Conservation (phyloP, 129 eudicot species). For the Saussurea involucrata region DNA sequence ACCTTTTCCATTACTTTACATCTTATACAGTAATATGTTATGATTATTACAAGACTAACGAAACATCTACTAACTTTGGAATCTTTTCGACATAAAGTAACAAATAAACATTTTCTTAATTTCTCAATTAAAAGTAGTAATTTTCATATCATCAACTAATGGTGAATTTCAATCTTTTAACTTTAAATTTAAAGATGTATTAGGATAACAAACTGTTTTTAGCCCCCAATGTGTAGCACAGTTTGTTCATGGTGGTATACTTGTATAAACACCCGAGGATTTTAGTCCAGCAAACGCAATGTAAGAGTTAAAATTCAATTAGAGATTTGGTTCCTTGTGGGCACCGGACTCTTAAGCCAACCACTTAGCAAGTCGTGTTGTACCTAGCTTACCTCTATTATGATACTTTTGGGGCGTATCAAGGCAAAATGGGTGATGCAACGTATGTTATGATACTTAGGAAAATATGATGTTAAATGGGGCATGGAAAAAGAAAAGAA, state of each 20-base stretch:
- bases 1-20: neutral
- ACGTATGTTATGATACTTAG: no score
- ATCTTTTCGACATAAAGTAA: neutral
- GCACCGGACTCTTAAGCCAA: neutral
- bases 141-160: neutral
- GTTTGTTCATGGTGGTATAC: neutral
- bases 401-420: no score
- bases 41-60: neutral
- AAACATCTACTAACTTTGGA: neutral
- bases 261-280: neutral
- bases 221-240: neutral
- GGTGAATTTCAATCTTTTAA: neutral
- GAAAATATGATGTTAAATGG: slow-evolving; percentile 10
- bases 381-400: neutral
- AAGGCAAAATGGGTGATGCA: neutral
- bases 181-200: neutral
- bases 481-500: slow-evolving; percentile 10
- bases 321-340: neutral
- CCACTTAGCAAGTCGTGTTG: neutral
- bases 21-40: neutral
- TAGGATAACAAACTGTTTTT: neutral
- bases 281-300: neutral
- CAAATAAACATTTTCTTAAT: neutral
- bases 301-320: neutral
- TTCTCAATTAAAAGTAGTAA: neutral